phyloP scores from a whole-genome alignment of 2,329 filamentous ascomycete species.

The Zasmidium angulare region DNA sequence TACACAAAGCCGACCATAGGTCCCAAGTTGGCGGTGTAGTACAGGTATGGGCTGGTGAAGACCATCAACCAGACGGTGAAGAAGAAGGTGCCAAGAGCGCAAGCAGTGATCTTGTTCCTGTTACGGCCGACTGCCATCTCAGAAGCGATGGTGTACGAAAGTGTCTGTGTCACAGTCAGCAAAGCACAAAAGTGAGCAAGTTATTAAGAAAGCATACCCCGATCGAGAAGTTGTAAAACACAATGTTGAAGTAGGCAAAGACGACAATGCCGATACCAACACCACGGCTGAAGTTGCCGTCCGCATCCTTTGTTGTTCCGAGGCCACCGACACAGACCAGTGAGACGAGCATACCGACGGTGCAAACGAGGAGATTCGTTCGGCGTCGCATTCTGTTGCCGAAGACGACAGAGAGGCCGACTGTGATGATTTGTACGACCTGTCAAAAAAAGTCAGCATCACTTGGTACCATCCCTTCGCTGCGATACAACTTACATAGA shows the following conservation, averaged over 20 bases:
- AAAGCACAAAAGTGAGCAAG: not conserved
- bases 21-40: conserved; percentile 37
- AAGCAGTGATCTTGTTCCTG: conserved; percentile 48
- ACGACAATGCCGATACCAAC: conserved; percentile 22
- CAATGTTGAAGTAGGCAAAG: conserved; percentile 25
- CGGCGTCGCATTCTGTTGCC: conserved; percentile 21
- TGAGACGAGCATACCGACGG: conserved; percentile 20
- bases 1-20: conserved; percentile 39
- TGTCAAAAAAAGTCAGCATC: not conserved
- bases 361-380: conserved; percentile 24
- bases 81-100: conserved; percentile 47
- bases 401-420: conserved; percentile 21
- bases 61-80: conserved; percentile 44
- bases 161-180: conserved; percentile 4
- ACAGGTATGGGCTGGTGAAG: conserved; percentile 44
- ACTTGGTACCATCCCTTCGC: not conserved
- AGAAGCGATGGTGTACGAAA: conserved; percentile 30
- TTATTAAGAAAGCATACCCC: conserved; percentile 3
- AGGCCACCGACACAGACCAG: conserved; percentile 21
- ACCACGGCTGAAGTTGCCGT: conserved; percentile 20
- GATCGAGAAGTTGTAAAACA: conserved; percentile 26
- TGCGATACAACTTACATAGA: conserved; percentile 10
- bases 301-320: conserved; percentile 19
- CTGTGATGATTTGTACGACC: conserved; percentile 22
- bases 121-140: conserved; percentile 53